Evolutionary conservation across 805 yeast genomes (phyloP).

Genomic region (Hanseniaspora valbyensis): DNA sequence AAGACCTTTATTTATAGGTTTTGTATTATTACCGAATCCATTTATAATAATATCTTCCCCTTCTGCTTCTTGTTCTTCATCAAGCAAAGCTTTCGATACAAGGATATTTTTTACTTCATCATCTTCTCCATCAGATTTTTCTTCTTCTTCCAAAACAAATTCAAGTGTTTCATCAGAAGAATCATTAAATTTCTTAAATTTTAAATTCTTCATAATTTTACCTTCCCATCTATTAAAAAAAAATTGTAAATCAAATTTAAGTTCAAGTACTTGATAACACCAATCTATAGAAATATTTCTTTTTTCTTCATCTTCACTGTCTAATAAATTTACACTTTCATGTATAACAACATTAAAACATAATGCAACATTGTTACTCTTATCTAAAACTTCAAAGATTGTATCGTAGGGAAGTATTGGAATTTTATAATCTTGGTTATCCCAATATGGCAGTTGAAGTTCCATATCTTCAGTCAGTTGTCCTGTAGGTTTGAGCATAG

Average conservation of each 20-base stretch:
- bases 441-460: constrained; percentile 6
- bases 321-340: constrained; percentile 3
- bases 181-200: constrained; percentile 9
- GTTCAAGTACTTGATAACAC: constrained; percentile 12
- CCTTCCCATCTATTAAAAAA: constrained; percentile 16
- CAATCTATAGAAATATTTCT: constrained; percentile 6
- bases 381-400: constrained; percentile 9
- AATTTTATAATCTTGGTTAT: not conserved
- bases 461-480: not conserved
- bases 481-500: not conserved
- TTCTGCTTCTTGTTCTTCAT: constrained; percentile 6
- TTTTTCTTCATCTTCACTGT: not conserved
- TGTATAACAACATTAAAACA: constrained; percentile 14
- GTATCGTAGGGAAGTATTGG: constrained; percentile 9
- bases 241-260: constrained; percentile 10
- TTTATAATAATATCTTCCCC: constrained; percentile 12
- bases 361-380: not conserved
- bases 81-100: constrained; percentile 6
- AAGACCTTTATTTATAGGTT: not conserved
- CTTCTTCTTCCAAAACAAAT: constrained; percentile 12
- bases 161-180: not conserved
- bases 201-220: constrained; percentile 9
- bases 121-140: constrained; percentile 3
- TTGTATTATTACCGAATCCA: not conserved
- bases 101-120: constrained; percentile 8